Evolutionary conservation across 1,284 basidiomycete genomes (phyloP).

Genomic region (Chondrostereum purpureum): DNA sequence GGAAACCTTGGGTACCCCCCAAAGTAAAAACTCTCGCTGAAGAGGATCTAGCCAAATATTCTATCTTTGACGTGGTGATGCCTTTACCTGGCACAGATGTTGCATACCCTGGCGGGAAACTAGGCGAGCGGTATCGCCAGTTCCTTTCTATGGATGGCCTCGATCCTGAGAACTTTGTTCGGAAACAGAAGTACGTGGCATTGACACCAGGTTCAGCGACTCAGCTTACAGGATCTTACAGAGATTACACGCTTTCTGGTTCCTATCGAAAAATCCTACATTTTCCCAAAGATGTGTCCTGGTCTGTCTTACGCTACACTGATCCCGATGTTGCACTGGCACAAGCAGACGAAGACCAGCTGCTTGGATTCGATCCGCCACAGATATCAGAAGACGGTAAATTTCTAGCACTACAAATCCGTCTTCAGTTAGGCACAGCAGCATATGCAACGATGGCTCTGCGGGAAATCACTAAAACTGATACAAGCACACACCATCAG

Average conservation of each 20-base stretch:
- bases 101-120: conserved; percentile 76
- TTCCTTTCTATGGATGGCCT: conserved; percentile 82
- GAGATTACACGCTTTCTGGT: conserved; percentile 88
- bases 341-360: conserved; percentile 90
- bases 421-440: conserved; percentile 75
- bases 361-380: conserved; percentile 76
- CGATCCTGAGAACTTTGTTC: conserved; percentile 80
- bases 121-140: conserved; percentile 78
- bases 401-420: conserved; percentile 82
- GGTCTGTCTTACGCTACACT: conserved; percentile 82
- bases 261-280: conserved; percentile 92
- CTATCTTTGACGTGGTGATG: conserved; percentile 93
- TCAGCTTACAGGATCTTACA: conserved; percentile 29
- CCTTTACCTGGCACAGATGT: conserved; percentile 93
- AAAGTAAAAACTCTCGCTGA: conserved; percentile 74
- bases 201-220: too few relatives aligned
- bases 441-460: conserved; percentile 96
- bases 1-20: conserved; percentile 54
- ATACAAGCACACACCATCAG: conserved; percentile 86
- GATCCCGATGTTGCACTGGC: conserved; percentile 88
- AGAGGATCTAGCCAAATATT: conserved; percentile 71
- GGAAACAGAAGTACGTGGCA: conserved; percentile 74
- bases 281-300: conserved; percentile 73
- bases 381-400: conserved; percentile 61
- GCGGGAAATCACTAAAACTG: conserved; percentile 87